These are phyloP conservation scores for Kwoniella bestiolae DNA, from an alignment of 768 basidiomycete genomes.

Conservation along the genomic window DNA sequence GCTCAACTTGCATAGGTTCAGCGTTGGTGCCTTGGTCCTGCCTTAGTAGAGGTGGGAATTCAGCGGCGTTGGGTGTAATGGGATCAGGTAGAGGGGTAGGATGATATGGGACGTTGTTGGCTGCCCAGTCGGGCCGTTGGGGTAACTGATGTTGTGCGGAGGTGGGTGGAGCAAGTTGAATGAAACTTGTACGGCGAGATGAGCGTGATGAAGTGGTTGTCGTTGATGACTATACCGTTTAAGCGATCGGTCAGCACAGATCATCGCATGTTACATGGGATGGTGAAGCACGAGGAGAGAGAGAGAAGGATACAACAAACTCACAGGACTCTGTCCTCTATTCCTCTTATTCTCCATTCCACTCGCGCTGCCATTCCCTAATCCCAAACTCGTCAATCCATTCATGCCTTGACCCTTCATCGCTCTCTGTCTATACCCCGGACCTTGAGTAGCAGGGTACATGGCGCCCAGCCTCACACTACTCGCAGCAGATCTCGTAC, in stretches of 20 bases:
- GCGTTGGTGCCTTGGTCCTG: conserved; percentile 36
- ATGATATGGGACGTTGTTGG: conserved; percentile 48
- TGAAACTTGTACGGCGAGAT: conserved; percentile 39
- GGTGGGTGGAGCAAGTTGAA: conserved; percentile 28
- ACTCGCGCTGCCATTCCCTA: conserved; percentile 15
- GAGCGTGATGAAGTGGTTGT: conserved; percentile 47
- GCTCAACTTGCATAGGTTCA: conserved; percentile 44
- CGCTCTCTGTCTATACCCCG: conserved; percentile 39
- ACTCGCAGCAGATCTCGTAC: conserved; percentile 45
- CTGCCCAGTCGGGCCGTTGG: conserved; percentile 50
- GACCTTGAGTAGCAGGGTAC: conserved; percentile 37
- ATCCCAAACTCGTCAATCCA: conserved; percentile 37
- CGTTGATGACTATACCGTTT: conserved; percentile 28
- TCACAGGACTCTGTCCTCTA: conserved; percentile 51
- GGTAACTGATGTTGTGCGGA: conserved; percentile 45
- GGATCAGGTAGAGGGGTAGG: conserved; percentile 38
- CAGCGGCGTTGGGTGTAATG: conserved; percentile 19
- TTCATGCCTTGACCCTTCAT: conserved; percentile 39
- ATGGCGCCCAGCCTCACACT: conserved; percentile 47
- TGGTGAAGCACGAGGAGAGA: neutral
- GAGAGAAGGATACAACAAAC: conserved; percentile 7
- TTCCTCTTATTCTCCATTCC: conserved; percentile 16
- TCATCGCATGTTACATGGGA: too few species aligned
- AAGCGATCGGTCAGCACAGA: too few species aligned
- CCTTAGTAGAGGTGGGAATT: conserved; percentile 43